Base-by-base conservation (phyloP, 2,329 filamentous ascomycete species). In the Raffaelea deltoideospora region DNA sequence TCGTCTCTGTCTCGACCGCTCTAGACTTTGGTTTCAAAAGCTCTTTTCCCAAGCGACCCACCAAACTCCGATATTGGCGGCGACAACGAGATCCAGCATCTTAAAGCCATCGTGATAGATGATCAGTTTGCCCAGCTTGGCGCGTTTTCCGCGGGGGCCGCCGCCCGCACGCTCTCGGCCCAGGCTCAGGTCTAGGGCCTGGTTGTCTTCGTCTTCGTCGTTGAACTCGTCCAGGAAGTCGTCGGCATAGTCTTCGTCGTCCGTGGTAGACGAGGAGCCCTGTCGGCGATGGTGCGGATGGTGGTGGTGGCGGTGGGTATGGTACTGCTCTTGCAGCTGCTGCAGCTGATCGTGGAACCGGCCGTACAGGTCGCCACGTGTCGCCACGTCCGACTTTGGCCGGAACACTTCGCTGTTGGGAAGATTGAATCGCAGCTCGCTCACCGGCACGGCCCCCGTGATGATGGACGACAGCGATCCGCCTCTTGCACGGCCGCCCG, bases 111-210 rank as follows among this genome's bases (percentile, higher is more conserved):
- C 87, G 38, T 88, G 76, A 47, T 86, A 74, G 27, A 98, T 69
- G 35, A 96, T 85, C 35, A 98, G 61, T 58, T 96, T 98, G 1
- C 88, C 90, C 48, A 98, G 62, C 61, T 98, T 98, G 4, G 85
- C 87, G 49, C 83, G 74, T 54, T 83, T 86, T 0, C 88, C 88
- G 31, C 79, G 70, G 50, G 82, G 79, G 0, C 88, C 88, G 18
- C 88, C 88, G 2, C 88, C 88, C 0, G 87, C 87, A 38, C 71
- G 73, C 55, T 96, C 88, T 44, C 73, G 72, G 1, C 86, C 88
- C 0, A 95, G 64, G 18, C 75, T 79, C 3, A 90, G 53, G 50
- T 31, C 34, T 5, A 34, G 24, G 52, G 59, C 57, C 29, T 52
- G 56, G 10, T 60, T 56, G 10, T 55, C 50, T 9, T 45, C 67